Percentiles rank a stretch among this genome's conserved stretches.
These are phyloP conservation scores for Apiospora malaysiana DNA, from an alignment of 2,329 filamentous ascomycete species.

Conservation along the genomic window DNA sequence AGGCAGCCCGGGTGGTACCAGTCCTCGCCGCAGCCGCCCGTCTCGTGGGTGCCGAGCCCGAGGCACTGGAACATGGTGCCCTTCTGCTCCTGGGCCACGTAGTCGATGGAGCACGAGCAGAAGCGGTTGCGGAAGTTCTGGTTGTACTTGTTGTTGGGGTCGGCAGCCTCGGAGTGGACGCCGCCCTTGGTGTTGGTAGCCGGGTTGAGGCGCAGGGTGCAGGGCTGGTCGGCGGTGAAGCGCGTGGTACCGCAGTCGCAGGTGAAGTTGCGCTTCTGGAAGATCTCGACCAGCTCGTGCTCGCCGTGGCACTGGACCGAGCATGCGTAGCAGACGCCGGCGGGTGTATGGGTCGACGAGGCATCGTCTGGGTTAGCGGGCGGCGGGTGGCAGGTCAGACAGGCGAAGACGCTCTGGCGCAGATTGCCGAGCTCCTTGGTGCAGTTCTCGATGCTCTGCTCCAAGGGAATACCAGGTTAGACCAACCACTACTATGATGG, in stretches of 20 bases:
- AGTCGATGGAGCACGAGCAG: slow-evolving; percentile 87
- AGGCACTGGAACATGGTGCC: slow-evolving; percentile 99
- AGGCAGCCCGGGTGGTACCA: slow-evolving; percentile 98
- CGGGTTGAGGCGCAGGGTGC: slow-evolving; percentile 75
- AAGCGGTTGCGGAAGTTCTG: slow-evolving; percentile 95
- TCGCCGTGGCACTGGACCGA: slow-evolving; percentile 97
- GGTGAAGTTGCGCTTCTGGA: slow-evolving; percentile 92
- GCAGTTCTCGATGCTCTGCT: slow-evolving; percentile 88
- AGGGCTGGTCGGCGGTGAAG: slow-evolving; percentile 70
- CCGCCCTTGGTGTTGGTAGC: slow-evolving; percentile 76
- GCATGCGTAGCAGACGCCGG: slow-evolving; percentile 94
- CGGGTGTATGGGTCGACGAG: slow-evolving; percentile 69
- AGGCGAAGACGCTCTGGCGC: slow-evolving; percentile 89
- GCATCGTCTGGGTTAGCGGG: slow-evolving; percentile 56
- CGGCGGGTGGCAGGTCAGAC: slow-evolving; percentile 89
- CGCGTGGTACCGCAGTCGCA: slow-evolving; percentile 95
- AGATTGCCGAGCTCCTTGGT: slow-evolving; percentile 88
- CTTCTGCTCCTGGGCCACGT: slow-evolving; percentile 87
- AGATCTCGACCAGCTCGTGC: slow-evolving; percentile 92
- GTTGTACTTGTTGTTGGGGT: slow-evolving; percentile 84
- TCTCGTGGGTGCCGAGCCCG: slow-evolving; percentile 78
- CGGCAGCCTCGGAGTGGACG: slow-evolving; percentile 77
- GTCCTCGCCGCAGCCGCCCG: slow-evolving; percentile 92
- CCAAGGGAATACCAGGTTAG: slow-evolving; percentile 1
- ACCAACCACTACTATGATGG: too few species aligned